phyloP scores from a whole-genome alignment of 306 rosid species.

The Rosa persica region DNA sequence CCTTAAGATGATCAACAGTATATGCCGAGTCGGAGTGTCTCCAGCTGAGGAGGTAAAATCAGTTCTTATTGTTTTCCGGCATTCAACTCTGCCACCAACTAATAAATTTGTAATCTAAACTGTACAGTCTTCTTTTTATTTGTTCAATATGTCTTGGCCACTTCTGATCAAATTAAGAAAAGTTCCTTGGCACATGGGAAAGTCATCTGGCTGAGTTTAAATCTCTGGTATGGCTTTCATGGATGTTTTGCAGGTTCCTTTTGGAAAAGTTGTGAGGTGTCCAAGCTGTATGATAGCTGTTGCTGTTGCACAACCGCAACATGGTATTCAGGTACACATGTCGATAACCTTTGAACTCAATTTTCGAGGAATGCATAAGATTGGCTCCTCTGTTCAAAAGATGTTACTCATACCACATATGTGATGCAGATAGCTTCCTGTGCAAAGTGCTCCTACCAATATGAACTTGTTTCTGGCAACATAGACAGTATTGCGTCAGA shows the following conservation, averaged over 20 bases:
- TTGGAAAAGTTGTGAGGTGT: constrained; percentile 92
- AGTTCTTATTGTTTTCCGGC: not conserved
- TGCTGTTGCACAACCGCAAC: constrained; percentile 94
- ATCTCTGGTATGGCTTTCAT: constrained; percentile 11
- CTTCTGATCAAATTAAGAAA: not conserved
- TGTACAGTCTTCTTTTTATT: not conserved
- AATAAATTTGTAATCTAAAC: not conserved
- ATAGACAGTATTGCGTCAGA: constrained; percentile 77
- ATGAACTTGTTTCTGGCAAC: constrained; percentile 87
- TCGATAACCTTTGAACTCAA: not conserved
- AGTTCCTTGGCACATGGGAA: not conserved
- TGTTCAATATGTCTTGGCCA: not conserved
- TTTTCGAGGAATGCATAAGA: not conserved
- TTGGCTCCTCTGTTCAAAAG: not conserved
- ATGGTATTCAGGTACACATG: constrained; percentile 81
- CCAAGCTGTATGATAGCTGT: constrained; percentile 85
- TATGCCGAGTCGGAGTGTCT: constrained; percentile 82
- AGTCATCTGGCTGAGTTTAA: not conserved
- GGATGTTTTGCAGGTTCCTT: constrained; percentile 63
- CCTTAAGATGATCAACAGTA: constrained; percentile 60
- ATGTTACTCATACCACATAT: constrained; percentile 14
- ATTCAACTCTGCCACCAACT: not conserved
- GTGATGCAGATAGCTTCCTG: constrained; percentile 83
- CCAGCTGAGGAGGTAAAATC: constrained; percentile 82
- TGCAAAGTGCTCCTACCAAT: constrained; percentile 88